A percentile compares a stretch with the other conserved stretches of the same genome.
Conservation (phyloP, 2,329 filamentous ascomycete genomes). For the Plectosphaerella plurivora region DNA sequence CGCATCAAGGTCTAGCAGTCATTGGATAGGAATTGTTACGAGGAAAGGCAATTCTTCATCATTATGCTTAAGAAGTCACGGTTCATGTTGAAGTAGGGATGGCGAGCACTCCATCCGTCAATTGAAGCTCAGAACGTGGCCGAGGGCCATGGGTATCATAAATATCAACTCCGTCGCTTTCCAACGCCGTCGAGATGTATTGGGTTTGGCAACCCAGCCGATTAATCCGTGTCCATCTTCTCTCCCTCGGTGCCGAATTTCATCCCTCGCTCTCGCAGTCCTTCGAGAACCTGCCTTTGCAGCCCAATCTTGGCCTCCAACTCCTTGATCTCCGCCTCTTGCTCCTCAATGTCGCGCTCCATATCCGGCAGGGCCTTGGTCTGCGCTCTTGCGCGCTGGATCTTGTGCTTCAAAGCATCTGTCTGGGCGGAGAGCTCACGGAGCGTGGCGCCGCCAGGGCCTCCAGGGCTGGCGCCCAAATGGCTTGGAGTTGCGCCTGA, state of each 20-base stretch:
- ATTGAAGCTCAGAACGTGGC: neutral
- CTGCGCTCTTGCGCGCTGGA: conserved; percentile 70
- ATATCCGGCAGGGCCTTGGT: conserved; percentile 67
- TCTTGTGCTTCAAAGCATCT: conserved; percentile 74
- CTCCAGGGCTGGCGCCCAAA: conserved; percentile 25
- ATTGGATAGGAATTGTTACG: too few relatives aligned
- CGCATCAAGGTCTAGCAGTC: too few relatives aligned
- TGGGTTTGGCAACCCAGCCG: neutral
- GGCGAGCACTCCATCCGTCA: neutral
- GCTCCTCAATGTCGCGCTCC: conserved; percentile 59
- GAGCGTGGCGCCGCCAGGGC: conserved; percentile 33
- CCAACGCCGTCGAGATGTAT: too few relatives aligned
- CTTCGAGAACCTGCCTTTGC: conserved; percentile 56
- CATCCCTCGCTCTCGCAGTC: conserved; percentile 46
- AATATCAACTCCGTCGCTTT: neutral
- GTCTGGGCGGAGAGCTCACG: conserved; percentile 80
- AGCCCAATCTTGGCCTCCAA: conserved; percentile 59
- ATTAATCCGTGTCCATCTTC: conserved; percentile 33
- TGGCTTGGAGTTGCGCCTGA: conserved; percentile 20
- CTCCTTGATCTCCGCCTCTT: conserved; percentile 64
- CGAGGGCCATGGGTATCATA: neutral
- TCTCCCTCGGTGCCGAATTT: conserved; percentile 31
- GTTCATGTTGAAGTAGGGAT: too few relatives aligned
- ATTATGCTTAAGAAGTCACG: too few relatives aligned
- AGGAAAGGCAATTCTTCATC: too few relatives aligned